Evolutionary conservation across 169 alveolate genomes (phyloP), one percentile per base, ranked within the genome.

Genomic region (Theileria parva): DNA sequence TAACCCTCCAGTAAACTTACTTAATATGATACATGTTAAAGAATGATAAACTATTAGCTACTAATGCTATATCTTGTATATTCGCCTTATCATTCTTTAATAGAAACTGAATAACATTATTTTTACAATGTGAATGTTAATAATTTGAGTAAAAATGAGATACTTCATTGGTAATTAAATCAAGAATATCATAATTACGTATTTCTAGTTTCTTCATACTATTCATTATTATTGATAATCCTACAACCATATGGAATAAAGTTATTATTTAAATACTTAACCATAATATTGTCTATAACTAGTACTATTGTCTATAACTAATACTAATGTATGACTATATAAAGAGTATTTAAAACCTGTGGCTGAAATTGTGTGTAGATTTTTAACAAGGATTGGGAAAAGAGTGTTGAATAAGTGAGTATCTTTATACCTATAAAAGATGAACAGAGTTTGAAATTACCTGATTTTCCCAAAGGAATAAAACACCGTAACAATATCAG

Each of bases 381-480:
- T 63, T 34, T 87, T 74, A 50, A 91, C 77, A n/a, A 91, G 55
- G 60, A 88, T 57, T 21, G 91, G 86, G 59, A 83, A 39, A 28
- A 91, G 67, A 60, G 85, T 61, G 64, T 88, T 85, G 67, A 88
- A 44, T 59, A 88, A 63, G 66, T 88, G 66, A 28, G 86, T 79
- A 74, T 91, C 95, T 44, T 84, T 74, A 71, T 72, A 85, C 30
- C 91, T 85, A 65, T 12, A 39, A 23, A 25, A 11, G 27, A 7
- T 69, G 53, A 15, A 5, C 11, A 0, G 27, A 39, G 48, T 19
- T n/a, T 3, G 13, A 19, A 65, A 48, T 28, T 81, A 91, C 79
- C 91, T 80, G 44, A 91, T 87, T 85, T 91, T 91, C 19, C 91
- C 85, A 76, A 91, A 91, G 19, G 93, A 91, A 86, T 91, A 86